Evolutionary conservation across 1,139 yeast genomes (phyloP).

Genomic region (Ogataea hybrid): DNA sequence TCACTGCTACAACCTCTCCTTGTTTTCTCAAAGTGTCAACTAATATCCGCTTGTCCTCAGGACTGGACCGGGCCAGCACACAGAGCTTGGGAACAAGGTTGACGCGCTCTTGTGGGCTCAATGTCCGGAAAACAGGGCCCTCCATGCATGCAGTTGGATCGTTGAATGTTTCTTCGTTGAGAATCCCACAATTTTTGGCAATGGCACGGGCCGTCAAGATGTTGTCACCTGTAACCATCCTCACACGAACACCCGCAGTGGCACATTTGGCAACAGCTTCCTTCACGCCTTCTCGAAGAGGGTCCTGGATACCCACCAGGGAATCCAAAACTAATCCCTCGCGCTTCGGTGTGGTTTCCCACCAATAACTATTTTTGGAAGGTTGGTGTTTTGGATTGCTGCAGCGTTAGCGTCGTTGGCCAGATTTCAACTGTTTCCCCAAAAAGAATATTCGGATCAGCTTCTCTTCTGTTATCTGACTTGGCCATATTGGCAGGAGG

Average conservation of each 20-base stretch:
- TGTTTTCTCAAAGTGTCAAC: slow-evolving; percentile 78
- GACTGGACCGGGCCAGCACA: slow-evolving; percentile 92
- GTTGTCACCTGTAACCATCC: slow-evolving; percentile 99
- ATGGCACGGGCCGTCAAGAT: slow-evolving; percentile 87
- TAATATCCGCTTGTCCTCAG: slow-evolving; percentile 86
- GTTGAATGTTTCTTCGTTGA: slow-evolving; percentile 49
- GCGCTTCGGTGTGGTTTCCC: slow-evolving; percentile 20
- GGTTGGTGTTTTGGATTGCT: slow-evolving; percentile 11
- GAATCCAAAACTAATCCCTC: slow-evolving; percentile 57
- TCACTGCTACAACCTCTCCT: slow-evolving; percentile 96
- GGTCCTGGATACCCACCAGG: slow-evolving; percentile 92
- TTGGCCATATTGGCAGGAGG: slow-evolving; percentile 53
- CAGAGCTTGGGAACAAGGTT: slow-evolving; percentile 66
- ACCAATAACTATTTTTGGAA: slow-evolving; percentile 29
- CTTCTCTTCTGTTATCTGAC: slow-evolving; percentile 35
- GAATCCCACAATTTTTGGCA: slow-evolving; percentile 80
- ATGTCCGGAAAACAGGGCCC: slow-evolving; percentile 82
- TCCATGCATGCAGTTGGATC: slow-evolving; percentile 76
- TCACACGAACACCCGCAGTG: slow-evolving; percentile 87
- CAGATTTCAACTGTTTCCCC: slow-evolving; percentile 28
- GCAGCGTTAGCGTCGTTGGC: slow-evolving; percentile 17
- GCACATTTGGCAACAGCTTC: slow-evolving; percentile 85
- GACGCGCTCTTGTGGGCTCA: slow-evolving; percentile 56
- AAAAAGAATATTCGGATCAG: slow-evolving; percentile 48
- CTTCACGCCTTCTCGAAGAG: slow-evolving; percentile 85